phyloP scores from a whole-genome alignment of 371 early-diverging fungal species.

The Mucor racemosus region DNA sequence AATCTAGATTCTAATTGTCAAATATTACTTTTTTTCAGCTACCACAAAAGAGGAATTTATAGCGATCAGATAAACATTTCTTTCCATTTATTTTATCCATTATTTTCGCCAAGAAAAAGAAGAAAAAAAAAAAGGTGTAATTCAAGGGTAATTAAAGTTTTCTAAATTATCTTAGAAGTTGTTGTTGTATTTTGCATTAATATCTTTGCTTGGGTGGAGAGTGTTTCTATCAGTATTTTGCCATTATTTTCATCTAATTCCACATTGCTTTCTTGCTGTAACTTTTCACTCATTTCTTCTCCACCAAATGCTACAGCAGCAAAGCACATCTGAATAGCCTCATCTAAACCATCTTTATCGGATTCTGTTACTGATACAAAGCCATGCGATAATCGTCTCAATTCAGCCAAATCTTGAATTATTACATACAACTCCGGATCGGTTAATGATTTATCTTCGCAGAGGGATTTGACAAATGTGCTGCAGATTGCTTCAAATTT shows the following conservation, averaged over 20 bases:
- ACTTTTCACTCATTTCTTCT: neutral
- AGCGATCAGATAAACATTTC: neutral
- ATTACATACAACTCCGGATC: constrained; percentile 9
- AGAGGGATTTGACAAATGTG: neutral
- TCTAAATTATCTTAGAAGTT: neutral
- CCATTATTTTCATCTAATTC: neutral
- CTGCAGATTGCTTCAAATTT: constrained; percentile 13
- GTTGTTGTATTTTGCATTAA: constrained; percentile 11
- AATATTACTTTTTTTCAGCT: neutral
- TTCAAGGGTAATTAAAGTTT: constrained; percentile 3
- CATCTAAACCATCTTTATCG: constrained; percentile 13
- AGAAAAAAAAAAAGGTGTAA: neutral
- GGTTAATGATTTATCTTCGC: constrained; percentile 7
- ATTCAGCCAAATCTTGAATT: constrained; percentile 20
- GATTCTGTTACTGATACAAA: constrained; percentile 4
- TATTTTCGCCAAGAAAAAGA: neutral
- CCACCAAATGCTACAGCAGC: constrained; percentile 17
- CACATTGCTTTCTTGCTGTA: neutral
- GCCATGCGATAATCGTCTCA: constrained; percentile 5
- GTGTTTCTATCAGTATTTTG: neutral
- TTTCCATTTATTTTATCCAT: neutral
- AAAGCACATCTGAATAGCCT: constrained; percentile 14
- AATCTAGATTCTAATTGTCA: too few relatives aligned
- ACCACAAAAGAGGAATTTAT: neutral
- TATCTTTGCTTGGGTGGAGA: constrained; percentile 14